These are phyloP conservation scores for Podospora pseudocomata DNA, from an alignment of 495 filamentous ascomycete genomes.

Conservation along the genomic window DNA sequence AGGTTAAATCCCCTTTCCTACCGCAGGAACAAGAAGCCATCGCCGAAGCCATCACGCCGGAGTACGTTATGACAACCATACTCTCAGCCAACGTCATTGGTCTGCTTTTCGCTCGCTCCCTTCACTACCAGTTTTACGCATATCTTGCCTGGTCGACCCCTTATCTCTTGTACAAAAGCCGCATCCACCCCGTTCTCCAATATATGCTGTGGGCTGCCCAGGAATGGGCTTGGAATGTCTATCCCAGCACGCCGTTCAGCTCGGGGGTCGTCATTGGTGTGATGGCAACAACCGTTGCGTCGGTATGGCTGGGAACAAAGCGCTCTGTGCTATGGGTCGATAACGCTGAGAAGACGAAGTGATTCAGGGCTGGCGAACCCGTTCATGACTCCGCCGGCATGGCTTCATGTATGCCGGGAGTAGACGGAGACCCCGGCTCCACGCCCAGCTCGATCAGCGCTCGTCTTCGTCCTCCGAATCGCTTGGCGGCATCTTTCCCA, in stretches of 20 bases:
- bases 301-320: conserved; percentile 55
- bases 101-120: conserved; percentile 80
- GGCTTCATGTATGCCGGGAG: neutral
- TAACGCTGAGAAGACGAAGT: conserved; percentile 19
- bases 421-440: neutral
- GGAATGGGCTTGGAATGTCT: conserved; percentile 97
- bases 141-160: conserved; percentile 91
- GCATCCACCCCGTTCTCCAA: conserved; percentile 67
- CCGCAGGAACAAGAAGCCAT: conserved; percentile 51
- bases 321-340: neutral
- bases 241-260: conserved; percentile 80
- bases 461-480: conserved; percentile 56
- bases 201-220: conserved; percentile 75
- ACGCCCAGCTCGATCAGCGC: neutral
- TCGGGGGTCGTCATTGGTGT: conserved; percentile 72
- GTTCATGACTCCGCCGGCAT: neutral
- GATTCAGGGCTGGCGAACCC: neutral
- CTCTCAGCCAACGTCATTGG: conserved; percentile 80
- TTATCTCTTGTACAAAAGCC: conserved; percentile 81
- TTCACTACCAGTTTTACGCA: conserved; percentile 97
- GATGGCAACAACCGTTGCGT: conserved; percentile 61
- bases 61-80: conserved; percentile 73
- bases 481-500: conserved; percentile 77
- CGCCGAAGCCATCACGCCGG: conserved; percentile 58
- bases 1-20: conserved; percentile 51